A percentile compares a stretch with the other conserved stretches of the same genome.
phyloP scores from a whole-genome alignment of 768 basidiomycete species.

The Tephrocybe sp. region DNA sequence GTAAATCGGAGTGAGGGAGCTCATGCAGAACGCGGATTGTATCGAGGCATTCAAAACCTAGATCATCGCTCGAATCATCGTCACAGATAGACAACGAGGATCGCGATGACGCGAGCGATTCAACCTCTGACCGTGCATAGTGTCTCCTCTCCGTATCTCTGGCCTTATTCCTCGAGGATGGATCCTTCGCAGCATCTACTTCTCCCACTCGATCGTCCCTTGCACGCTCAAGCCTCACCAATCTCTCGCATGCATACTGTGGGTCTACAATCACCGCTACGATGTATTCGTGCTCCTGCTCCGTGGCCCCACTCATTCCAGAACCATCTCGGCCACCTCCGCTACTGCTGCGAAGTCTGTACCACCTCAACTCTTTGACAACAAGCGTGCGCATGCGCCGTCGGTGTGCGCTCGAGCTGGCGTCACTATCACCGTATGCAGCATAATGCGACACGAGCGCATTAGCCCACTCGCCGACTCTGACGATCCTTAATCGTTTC shows the following conservation, averaged over 20 bases:
- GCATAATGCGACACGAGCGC: constrained; percentile 12
- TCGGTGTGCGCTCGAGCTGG: constrained; percentile 5
- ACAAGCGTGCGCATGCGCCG: constrained; percentile 9
- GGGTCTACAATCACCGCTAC: constrained; percentile 13
- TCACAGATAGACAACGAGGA: constrained; percentile 11
- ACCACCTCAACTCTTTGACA: constrained; percentile 14
- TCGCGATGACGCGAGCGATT: constrained; percentile 5
- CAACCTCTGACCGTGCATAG: constrained; percentile 1
- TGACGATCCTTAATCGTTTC: no score
- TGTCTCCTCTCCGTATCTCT: neutral
- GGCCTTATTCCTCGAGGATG: no score
- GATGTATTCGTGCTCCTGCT: constrained; percentile 13
- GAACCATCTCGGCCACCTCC: no score
- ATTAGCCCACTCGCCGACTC: constrained; percentile 4
- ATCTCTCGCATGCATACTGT: constrained; percentile 10
- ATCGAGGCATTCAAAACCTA: constrained; percentile 1
- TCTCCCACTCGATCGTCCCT: constrained; percentile 8
- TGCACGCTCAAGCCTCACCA: constrained; percentile 11
- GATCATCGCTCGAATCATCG: neutral
- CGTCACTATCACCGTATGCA: constrained; percentile 8
- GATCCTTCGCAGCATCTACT: neutral
- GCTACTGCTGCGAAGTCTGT: neutral
- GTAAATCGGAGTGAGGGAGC: constrained; percentile 7
- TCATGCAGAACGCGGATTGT: constrained; percentile 12
- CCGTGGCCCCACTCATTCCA: neutral